These are phyloP conservation scores for Paraglomus occultum DNA, from an alignment of 192 early-diverging fungal species.

Conservation along the genomic window DNA sequence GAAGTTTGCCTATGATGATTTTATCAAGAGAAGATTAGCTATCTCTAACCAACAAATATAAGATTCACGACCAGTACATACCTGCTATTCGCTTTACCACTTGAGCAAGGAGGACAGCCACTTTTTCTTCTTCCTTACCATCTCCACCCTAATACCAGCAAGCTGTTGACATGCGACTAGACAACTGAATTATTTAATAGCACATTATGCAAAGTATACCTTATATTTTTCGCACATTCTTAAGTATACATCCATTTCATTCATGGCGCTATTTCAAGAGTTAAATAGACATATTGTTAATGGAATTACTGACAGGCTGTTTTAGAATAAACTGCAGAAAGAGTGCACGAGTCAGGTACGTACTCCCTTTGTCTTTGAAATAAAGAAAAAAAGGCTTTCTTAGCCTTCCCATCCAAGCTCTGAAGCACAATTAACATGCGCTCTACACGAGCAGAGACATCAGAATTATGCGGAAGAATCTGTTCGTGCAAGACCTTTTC, in stretches of 20 bases:
- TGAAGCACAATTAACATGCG: conserved; percentile 70
- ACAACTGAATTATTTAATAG: conserved; percentile 15
- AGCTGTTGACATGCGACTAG: neutral
- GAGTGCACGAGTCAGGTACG: neutral
- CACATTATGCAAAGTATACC: conserved; percentile 33
- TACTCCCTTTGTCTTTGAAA: conserved; percentile 70
- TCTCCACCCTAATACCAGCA: conserved; percentile 36
- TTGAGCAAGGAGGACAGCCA: conserved; percentile 48
- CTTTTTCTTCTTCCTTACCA: conserved; percentile 41
- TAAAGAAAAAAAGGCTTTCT: conserved; percentile 72
- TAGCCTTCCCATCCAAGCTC: conserved; percentile 63
- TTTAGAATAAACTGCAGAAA: neutral
- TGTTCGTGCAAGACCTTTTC: conserved; percentile 61
- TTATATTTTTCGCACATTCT: conserved; percentile 63
- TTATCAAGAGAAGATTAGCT: conserved; percentile 16
- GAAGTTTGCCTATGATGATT: conserved; percentile 46
- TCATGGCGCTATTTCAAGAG: conserved; percentile 48
- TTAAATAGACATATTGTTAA: conserved; percentile 16
- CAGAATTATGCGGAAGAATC: conserved; percentile 59
- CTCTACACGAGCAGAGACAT: conserved; percentile 54
- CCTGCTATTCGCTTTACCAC: conserved; percentile 56
- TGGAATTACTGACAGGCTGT: neutral
- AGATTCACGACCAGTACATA: conserved; percentile 33
- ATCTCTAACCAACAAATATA: conserved; percentile 5
- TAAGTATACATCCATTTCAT: conserved; percentile 58